These are phyloP conservation scores for Erysimum pusillum DNA, from an alignment of 441 rosid genomes.

Conservation along the genomic window DNA sequence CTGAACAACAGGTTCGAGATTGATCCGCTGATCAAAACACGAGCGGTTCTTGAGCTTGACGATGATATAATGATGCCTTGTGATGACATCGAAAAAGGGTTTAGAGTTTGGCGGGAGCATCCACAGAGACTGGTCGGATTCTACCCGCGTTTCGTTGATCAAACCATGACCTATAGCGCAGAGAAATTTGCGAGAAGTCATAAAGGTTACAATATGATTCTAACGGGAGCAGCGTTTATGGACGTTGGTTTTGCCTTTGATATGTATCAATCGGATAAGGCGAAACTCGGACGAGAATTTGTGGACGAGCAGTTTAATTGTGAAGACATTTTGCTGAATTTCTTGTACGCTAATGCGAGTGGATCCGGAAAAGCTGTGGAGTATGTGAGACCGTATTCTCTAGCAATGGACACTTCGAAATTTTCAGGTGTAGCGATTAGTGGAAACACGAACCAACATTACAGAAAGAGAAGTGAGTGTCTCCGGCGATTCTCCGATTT, in stretches of 20 bases:
- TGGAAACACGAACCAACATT: constrained; percentile 80
- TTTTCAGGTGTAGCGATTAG: constrained; percentile 88
- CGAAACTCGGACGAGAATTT: constrained; percentile 68
- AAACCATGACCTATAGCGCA: constrained; percentile 67
- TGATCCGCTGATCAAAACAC: constrained; percentile 74
- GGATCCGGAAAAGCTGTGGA: constrained; percentile 62
- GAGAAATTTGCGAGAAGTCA: constrained; percentile 85
- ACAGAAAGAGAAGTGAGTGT: constrained; percentile 76
- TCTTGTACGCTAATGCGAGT: constrained; percentile 84
- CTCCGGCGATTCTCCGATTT: constrained; percentile 65
- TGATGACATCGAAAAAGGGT: constrained; percentile 85
- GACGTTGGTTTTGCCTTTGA: constrained; percentile 69
- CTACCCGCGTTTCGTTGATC: constrained; percentile 76
- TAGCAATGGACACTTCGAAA: constrained; percentile 82
- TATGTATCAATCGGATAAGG: constrained; percentile 70
- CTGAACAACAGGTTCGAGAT: constrained; percentile 85
- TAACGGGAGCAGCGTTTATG: constrained; percentile 97
- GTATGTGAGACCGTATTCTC: constrained; percentile 86
- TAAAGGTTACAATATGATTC: constrained; percentile 86
- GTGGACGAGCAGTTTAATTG: constrained; percentile 84
- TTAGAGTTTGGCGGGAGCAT: constrained; percentile 85
- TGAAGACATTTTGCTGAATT: constrained; percentile 87
- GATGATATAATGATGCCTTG: constrained; percentile 98
- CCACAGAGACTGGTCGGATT: constrained; percentile 89
- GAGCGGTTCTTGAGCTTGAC: constrained; percentile 92